Evolutionary conservation across 495 filamentous ascomycete genomes (phyloP).

Genomic region (Podospora pseudoanserina): DNA sequence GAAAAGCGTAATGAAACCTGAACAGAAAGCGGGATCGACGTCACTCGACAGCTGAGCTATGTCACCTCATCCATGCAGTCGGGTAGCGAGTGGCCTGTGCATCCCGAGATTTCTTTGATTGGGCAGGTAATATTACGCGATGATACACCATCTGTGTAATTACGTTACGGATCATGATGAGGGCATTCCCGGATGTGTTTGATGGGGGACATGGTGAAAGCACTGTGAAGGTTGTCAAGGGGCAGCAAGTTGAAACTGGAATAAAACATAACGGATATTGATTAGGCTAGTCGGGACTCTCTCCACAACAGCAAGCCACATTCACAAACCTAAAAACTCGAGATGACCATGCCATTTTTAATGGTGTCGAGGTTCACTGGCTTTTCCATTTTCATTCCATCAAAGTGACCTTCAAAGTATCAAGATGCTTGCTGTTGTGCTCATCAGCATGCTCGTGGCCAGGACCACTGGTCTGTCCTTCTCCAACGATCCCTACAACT

Average conservation of each 20-base stretch:
- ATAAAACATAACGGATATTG: not conserved
- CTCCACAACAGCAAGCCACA: not conserved
- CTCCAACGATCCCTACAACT: not conserved
- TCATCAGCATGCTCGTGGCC: not conserved
- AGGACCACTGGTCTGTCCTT: not conserved
- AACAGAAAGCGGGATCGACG: not conserved
- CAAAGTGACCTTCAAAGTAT: not conserved
- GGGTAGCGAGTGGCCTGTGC: not conserved
- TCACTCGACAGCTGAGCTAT: constrained; percentile 5
- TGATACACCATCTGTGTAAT: not conserved
- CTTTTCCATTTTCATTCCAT: not conserved
- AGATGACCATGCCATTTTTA: not conserved
- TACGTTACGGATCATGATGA: not conserved
- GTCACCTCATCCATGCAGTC: not conserved
- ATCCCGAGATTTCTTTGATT: not conserved
- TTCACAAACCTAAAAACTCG: not conserved
- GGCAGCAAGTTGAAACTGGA: not conserved
- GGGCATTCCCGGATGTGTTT: not conserved
- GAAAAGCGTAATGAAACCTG: not conserved
- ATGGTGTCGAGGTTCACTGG: not conserved
- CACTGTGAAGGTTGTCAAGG: not conserved
- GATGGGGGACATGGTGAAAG: not conserved
- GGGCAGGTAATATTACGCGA: not conserved
- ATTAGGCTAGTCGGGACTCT: not conserved
- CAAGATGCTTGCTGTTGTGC: not conserved